Evolutionary conservation across 306 rosid species (phyloP).

Genomic region (Leucaena leucocephala): DNA sequence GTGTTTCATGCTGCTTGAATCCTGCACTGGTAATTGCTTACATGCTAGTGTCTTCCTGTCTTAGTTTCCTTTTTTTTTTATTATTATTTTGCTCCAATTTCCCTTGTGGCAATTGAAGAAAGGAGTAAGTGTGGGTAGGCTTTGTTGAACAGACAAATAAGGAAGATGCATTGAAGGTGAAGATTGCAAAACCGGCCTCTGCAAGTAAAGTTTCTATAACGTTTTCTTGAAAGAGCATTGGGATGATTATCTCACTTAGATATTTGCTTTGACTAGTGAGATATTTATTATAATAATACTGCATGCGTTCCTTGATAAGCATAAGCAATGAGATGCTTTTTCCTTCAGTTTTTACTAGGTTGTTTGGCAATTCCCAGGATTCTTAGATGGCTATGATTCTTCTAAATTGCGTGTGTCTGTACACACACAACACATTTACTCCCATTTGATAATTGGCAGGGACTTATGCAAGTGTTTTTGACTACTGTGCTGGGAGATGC

Average conservation of each 20-base stretch:
- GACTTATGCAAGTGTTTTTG: slow-evolving; percentile 72
- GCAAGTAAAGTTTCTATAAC: slow-evolving; percentile 63
- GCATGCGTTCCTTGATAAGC: slow-evolving; percentile 33
- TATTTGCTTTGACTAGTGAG: background rate
- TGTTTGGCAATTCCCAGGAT: slow-evolving; percentile 21
- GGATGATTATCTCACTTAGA: slow-evolving; percentile 9
- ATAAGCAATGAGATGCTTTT: slow-evolving; percentile 7
- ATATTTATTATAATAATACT: background rate
- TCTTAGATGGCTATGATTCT: slow-evolving; percentile 6
- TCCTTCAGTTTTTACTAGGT: slow-evolving; percentile 14
- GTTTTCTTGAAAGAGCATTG: slow-evolving; percentile 8
- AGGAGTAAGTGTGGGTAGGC: background rate
- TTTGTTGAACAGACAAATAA: slow-evolving; percentile 55
- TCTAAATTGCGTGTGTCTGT: background rate
- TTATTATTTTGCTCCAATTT: slow-evolving; percentile 6
- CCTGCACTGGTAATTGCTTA: slow-evolving; percentile 68
- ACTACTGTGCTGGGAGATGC: slow-evolving; percentile 89
- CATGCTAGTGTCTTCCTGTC: background rate
- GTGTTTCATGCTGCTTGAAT: slow-evolving; percentile 94
- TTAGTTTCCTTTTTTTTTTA: background rate
- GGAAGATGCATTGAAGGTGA: slow-evolving; percentile 63
- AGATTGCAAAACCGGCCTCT: slow-evolving; percentile 72
- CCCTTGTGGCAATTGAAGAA: slow-evolving; percentile 1
- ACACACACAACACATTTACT: background rate
- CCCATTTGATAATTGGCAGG: slow-evolving; percentile 52